Conservation (phyloP, 768 basidiomycete species). For the Galerina marginata region DNA sequence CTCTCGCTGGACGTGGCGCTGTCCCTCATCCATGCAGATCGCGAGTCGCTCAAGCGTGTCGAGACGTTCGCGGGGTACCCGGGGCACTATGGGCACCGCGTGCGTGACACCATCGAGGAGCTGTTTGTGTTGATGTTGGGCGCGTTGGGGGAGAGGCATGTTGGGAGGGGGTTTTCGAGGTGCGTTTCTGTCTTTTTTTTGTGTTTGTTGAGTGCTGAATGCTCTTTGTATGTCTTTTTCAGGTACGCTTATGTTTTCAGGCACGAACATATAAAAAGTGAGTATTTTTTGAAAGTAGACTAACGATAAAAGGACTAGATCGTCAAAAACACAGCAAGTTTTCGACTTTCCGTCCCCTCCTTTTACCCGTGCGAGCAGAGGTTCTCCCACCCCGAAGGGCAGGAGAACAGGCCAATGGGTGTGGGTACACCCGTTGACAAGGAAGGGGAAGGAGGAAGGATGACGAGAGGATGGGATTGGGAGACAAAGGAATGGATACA, state of each 20-base stretch:
- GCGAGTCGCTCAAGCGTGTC: constrained; percentile 89
- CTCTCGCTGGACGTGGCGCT: constrained; percentile 92
- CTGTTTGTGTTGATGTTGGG: constrained; percentile 86
- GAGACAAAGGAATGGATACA: too few species aligned
- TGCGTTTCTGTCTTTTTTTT: constrained; percentile 41
- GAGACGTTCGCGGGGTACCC: constrained; percentile 92
- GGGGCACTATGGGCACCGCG: constrained; percentile 83
- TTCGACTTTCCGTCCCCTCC: too few species aligned
- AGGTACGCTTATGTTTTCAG: neutral
- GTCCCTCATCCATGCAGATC: constrained; percentile 90
- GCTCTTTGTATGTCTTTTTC: too few species aligned
- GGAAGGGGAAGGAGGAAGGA: too few species aligned
- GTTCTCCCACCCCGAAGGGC: too few species aligned
- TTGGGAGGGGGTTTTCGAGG: constrained; percentile 79
- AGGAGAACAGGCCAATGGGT: too few species aligned
- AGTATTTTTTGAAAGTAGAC: too few species aligned
- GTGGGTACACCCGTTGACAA: too few species aligned
- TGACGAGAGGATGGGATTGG: too few species aligned
- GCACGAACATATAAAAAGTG: neutral
- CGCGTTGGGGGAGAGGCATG: constrained; percentile 78
- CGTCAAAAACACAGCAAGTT: too few species aligned
- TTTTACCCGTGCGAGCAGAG: too few species aligned
- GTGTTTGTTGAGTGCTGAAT: neutral
- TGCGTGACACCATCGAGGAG: constrained; percentile 94
- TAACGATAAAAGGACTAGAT: too few species aligned